These are phyloP conservation scores for Ustulina deusta DNA, from an alignment of 2,329 filamentous ascomycete species.

Conservation along the genomic window DNA sequence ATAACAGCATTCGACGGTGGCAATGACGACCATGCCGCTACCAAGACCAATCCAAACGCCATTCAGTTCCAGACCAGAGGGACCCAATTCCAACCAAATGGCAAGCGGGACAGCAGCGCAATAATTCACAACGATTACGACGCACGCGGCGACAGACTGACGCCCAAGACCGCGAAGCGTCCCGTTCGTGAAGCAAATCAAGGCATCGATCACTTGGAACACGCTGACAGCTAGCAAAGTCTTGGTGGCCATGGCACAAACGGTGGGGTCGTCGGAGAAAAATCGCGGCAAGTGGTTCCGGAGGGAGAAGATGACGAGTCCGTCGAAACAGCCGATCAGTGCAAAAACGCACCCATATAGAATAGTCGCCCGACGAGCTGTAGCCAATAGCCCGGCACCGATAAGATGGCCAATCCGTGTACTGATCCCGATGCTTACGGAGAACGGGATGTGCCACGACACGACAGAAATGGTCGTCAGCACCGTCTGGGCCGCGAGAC, in stretches of 20 bases:
- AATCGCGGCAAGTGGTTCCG: conserved; percentile 49
- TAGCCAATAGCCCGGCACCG: conserved; percentile 52
- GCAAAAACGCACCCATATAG: conserved; percentile 53
- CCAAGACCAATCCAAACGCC: conserved; percentile 54
- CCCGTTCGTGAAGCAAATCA: conserved; percentile 54
- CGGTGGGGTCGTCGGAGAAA: conserved; percentile 51
- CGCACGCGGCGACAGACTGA: conserved; percentile 54
- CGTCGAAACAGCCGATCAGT: conserved; percentile 52
- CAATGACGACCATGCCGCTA: conserved; percentile 51
- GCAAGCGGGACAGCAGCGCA: conserved; percentile 55
- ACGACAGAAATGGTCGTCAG: conserved; percentile 57
- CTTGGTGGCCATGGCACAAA: conserved; percentile 48
- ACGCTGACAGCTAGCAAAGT: conserved; percentile 51
- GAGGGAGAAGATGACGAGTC: conserved; percentile 49
- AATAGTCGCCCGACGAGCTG: conserved; percentile 50
- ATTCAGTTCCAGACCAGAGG: conserved; percentile 49
- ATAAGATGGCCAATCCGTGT: conserved; percentile 59
- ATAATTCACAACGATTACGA: conserved; percentile 55
- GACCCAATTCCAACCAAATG: conserved; percentile 55
- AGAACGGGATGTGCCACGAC: conserved; percentile 59
- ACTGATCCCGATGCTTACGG: conserved; percentile 56
- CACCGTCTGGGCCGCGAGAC: conserved; percentile 57
- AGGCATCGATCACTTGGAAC: conserved; percentile 53
- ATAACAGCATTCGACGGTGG: conserved; percentile 51
- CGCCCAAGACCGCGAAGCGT: conserved; percentile 55